A percentile compares a stretch with the other conserved stretches of the same genome.
Evolutionary conservation across 129 eudicot genomes (phyloP).

Genomic region (Helichrysum umbraculigerum): DNA sequence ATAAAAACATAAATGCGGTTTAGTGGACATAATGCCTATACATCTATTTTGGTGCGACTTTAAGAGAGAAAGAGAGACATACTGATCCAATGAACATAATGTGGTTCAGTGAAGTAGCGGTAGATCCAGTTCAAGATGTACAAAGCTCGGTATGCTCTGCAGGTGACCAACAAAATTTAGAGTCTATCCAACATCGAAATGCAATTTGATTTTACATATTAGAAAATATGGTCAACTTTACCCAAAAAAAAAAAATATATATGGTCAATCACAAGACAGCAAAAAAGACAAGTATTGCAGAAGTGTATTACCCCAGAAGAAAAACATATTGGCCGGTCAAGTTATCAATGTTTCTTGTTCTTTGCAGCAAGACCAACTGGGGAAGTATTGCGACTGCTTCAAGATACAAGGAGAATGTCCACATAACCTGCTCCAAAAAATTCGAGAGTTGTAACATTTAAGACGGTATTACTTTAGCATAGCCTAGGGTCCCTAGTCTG

Average conservation of each 20-base stretch:
- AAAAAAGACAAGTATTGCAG: neutral
- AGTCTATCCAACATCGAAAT: conserved; percentile 4
- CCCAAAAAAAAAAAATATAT: no score
- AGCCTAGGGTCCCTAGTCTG: neutral
- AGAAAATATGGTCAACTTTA: neutral
- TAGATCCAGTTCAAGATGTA: conserved; percentile 91
- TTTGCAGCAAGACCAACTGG: conserved; percentile 89
- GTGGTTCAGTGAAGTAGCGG: conserved; percentile 92
- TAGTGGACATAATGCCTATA: neutral
- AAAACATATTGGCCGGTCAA: conserved; percentile 91
- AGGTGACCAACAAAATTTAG: conserved; percentile 16
- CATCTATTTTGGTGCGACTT: neutral
- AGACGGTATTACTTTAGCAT: conserved; percentile 1
- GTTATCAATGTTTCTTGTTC: conserved; percentile 90
- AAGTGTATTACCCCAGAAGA: conserved; percentile 69
- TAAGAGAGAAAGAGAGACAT: conserved; percentile 14
- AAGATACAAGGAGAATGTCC: conserved; percentile 82
- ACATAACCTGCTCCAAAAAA: conserved; percentile 57
- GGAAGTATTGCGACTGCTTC: conserved; percentile 98
- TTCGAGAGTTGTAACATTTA: no score
- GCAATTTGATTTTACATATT: conserved; percentile 3
- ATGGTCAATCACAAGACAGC: neutral
- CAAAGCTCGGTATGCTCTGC: conserved; percentile 86
- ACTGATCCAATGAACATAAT: conserved; percentile 89
- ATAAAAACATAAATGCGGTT: neutral